Base-by-base conservation (phyloP, 176 grass and related monocot species). In the Aegilops longissima region DNA sequence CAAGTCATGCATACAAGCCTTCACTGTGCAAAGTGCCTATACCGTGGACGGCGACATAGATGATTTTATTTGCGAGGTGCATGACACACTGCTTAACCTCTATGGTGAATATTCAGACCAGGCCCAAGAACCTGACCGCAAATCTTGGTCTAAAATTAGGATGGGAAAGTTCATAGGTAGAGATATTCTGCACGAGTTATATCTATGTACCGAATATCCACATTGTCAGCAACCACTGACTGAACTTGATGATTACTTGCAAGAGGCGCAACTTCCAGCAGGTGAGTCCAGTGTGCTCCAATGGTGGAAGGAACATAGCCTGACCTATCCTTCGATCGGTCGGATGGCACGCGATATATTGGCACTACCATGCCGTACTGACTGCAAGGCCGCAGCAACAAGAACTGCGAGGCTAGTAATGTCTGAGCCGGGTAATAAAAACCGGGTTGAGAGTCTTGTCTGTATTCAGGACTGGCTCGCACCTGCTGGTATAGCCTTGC, bases 231-330 rank as follows among this genome's bases (percentile, higher is more conserved):
- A 35, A 67, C 29, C 76, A 3, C 35, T 87, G 27, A 75, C 45
- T 80, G 89, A 91, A 51, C 76, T 91, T 68, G 68, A 59, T n/a
- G 59, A 75, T 21, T 91, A 76, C 69, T 21, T 84, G 49, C 80
- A 87, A 69, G 58, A n/a, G 58, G 42, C 21, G 36, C 54, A 18
- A 5, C 38, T 34, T 23, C 38, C 73, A 38, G 18, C 9, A 66
- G 27, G 49, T 63, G 29, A 67, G 9, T 21, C 0, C 33, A 44
- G 27, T 84, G 74, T 59, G 80, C 80, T 90, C 16, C 80, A 73
- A 40, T 84, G 85, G 81, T 80, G 85, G 89, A 91, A 87, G 61
- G 67, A 67, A 61, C 75, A 84, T 79, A 69, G 40, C 11, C 35
- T 74, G 59, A 84, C 36, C 5, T 76, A 87, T 69, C 76, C 45